phyloP scores from a whole-genome alignment of 2,329 filamentous ascomycete genomes.

The Lecanosticta acicola region DNA sequence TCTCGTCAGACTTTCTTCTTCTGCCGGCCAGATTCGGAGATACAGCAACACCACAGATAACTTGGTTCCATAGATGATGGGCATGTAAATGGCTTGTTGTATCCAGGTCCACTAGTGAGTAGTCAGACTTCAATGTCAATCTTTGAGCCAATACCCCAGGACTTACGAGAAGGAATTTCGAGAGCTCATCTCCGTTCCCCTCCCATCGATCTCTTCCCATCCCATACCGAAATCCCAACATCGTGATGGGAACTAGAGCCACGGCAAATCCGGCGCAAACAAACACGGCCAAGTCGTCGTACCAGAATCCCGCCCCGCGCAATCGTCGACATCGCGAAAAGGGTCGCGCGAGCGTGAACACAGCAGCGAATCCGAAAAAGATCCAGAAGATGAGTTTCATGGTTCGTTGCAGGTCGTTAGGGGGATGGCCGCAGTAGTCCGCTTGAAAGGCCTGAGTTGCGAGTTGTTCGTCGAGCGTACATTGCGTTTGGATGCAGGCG shows the following conservation, averaged over 20 bases:
- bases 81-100: not conserved
- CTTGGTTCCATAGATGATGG: slow-evolving; percentile 1
- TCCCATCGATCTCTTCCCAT: not conserved
- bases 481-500: not conserved
- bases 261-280: not conserved
- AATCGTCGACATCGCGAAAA: not conserved
- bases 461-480: not conserved
- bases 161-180: not conserved
- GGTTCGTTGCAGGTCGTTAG: not conserved
- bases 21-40: slow-evolving; percentile 3
- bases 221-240: not conserved
- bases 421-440: not conserved
- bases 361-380: not conserved
- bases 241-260: not conserved
- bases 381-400: not conserved
- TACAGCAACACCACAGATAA: slow-evolving; percentile 4
- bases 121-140: not conserved
- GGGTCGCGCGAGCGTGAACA: not conserved
- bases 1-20: not conserved
- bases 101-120: not conserved
- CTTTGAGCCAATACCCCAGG: not conserved
- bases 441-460: not conserved
- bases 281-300: not conserved
- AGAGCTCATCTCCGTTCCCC: not conserved
- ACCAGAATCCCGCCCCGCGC: not conserved